These are phyloP conservation scores for Fusarium cyanostomum DNA, from an alignment of 2,329 filamentous ascomycete genomes.

Conservation along the genomic window DNA sequence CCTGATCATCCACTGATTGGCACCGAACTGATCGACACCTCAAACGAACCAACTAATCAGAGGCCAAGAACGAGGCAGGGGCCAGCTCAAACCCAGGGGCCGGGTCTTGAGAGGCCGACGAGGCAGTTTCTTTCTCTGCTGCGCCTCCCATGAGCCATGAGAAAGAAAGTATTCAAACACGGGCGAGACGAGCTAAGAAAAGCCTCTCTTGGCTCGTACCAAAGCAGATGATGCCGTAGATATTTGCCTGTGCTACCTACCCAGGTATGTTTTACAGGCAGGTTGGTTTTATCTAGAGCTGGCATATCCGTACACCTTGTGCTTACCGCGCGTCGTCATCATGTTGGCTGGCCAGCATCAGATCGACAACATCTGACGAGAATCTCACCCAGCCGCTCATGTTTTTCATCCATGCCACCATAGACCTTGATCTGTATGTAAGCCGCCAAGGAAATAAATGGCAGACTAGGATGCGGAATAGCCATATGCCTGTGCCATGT, in stretches of 20 bases:
- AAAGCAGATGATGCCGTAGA: neutral
- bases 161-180: conserved; percentile 13
- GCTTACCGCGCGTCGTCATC: conserved; percentile 7
- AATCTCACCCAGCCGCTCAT: conserved; percentile 3
- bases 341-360: conserved; percentile 15
- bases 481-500: neutral
- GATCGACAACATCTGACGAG: conserved; percentile 18
- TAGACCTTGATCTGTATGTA: neutral
- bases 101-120: conserved; percentile 3
- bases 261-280: neutral
- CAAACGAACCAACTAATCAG: conserved; percentile 10
- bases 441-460: conserved; percentile 7
- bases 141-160: neutral
- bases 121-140: neutral
- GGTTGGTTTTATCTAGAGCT: neutral
- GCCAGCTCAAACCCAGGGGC: neutral
- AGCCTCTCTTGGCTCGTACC: neutral
- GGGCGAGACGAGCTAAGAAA: conserved; percentile 23
- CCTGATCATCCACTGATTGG: conserved; percentile 5
- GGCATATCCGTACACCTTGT: neutral
- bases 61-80: conserved; percentile 17
- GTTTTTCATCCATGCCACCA: no score
- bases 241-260: neutral
- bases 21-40: conserved; percentile 17
- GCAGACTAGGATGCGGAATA: no score